Evolutionary conservation across 306 rosid species (phyloP).

Genomic region (Vigna trinervia): DNA sequence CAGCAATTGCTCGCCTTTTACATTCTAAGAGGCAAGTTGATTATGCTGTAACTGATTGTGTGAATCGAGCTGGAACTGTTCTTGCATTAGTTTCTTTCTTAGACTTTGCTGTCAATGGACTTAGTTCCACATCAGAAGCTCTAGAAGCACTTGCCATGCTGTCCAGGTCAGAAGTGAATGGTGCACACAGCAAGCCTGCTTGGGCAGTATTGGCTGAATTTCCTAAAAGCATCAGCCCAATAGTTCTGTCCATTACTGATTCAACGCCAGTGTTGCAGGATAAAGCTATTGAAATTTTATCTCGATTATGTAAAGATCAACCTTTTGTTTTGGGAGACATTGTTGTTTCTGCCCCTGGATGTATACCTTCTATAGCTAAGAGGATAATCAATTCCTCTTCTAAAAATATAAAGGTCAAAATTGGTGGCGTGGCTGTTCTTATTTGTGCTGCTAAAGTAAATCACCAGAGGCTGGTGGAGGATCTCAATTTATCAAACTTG

Average conservation of each 20-base stretch:
- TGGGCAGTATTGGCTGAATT: conserved; percentile 92
- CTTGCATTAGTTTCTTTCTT: conserved; percentile 93
- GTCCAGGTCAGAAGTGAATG: conserved; percentile 67
- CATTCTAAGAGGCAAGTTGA: conserved; percentile 69
- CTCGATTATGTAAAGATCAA: conserved; percentile 89
- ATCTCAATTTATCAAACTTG: conserved; percentile 71
- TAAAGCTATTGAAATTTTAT: conserved; percentile 90
- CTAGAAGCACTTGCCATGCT: conserved; percentile 93
- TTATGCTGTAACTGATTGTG: conserved; percentile 73
- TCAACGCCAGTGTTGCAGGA: conserved; percentile 82
- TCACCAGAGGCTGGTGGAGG: conserved; percentile 84
- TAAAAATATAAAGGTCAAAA: conserved; percentile 67
- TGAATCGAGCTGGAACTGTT: conserved; percentile 91
- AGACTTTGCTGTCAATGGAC: conserved; percentile 68
- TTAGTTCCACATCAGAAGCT: conserved; percentile 77
- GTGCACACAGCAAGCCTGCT: conserved; percentile 73
- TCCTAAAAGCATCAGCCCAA: conserved; percentile 84
- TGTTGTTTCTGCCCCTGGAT: conserved; percentile 69
- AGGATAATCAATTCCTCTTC: conserved; percentile 80
- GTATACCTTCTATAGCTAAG: conserved; percentile 73
- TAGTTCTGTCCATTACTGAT: conserved; percentile 80
- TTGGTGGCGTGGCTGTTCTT: conserved; percentile 89
- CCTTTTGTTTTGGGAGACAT: conserved; percentile 76
- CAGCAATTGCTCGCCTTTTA: conserved; percentile 92
- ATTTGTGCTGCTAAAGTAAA: conserved; percentile 89